Evolutionary conservation across 2,329 filamentous ascomycete genomes (phyloP).

Genomic region (Diaporthe sp.): DNA sequence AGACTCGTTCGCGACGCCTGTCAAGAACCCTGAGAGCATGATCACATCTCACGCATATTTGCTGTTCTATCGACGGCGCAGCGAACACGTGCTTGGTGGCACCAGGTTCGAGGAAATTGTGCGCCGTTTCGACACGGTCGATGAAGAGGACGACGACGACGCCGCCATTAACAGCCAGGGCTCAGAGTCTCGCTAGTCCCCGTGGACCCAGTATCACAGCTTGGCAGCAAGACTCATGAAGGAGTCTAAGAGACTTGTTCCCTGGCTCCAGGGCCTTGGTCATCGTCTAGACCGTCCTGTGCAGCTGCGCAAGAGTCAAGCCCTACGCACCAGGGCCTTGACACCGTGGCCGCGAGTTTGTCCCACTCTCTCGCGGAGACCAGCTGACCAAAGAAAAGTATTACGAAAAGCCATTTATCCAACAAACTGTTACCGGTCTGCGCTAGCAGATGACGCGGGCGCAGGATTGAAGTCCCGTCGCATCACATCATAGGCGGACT

Average conservation of each 20-base stretch:
- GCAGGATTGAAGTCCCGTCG: neutral
- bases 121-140: conserved; percentile 45
- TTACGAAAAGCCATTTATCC: conserved; percentile 22
- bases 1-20: conserved; percentile 82
- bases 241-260: conserved; percentile 6
- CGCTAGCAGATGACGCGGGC: neutral
- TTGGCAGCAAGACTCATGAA: conserved; percentile 12
- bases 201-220: conserved; percentile 23
- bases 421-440: conserved; percentile 10
- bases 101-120: conserved; percentile 80
- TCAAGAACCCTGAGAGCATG: conserved; percentile 71
- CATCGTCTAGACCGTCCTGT: conserved; percentile 13
- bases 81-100: conserved; percentile 82
- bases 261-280: conserved; percentile 12
- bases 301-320: conserved; percentile 8
- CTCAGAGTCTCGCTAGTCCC: conserved; percentile 38
- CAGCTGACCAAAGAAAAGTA: neutral
- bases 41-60: conserved; percentile 88
- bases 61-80: conserved; percentile 93
- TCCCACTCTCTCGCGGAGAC: neutral
- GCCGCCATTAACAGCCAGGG: conserved; percentile 35
- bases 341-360: neutral
- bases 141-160: conserved; percentile 38
- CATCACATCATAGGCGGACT: neutral
- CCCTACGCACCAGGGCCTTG: neutral